Evolutionary conservation across 768 basidiomycete genomes (phyloP), one percentile per base, ranked within the genome.

Genomic region (Tricholoma hemisulphureum): DNA sequence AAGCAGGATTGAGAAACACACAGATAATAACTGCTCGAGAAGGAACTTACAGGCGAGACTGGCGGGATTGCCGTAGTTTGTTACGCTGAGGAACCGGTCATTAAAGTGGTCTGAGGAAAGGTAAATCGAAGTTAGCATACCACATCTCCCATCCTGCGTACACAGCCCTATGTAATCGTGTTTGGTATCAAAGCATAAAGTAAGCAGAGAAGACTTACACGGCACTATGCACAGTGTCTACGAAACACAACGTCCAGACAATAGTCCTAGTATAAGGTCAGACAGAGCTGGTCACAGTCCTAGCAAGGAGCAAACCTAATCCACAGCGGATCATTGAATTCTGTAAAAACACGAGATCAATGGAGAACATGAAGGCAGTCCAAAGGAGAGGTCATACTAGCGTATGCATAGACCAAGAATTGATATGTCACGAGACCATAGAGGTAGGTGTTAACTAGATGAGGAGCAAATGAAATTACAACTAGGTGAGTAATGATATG

Each of bases 351-450:
- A 28, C 6, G 26, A 37, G 58, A 18, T 49, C 18, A 49, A 49
- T 53, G n/a, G 35, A 55, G 39, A 55, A 52, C 60, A 65, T 59
- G 32, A 32, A 26, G 24, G 11, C 9, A 20, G 18, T 18, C 31
- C 18, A 46, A 23, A 29, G 18, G 5, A 57, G n/a, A n/a, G n/a
- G n/a, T n/a, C 69, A 16, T 52, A 70, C 70, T 71, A 16, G 69
- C 58, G 53, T 60, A 63, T 41, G 61, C 59, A 51, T 78, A 78
- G 7, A 66, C 62, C 13, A 68, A 59, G 58, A 77, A 78, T 53
- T 78, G 77, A 59, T 73, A 77, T 0, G 66, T 67, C 57, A 78
- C 76, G 14, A 76, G 65, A 0, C 76, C 77, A 54, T 74, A 69
- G 8, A 69, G 57, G 24, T 64, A 69, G 26, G 68, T 69, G 52